Conservation (phyloP, 495 filamentous ascomycete genomes). For the Podospora pseudopauciseta region DNA sequence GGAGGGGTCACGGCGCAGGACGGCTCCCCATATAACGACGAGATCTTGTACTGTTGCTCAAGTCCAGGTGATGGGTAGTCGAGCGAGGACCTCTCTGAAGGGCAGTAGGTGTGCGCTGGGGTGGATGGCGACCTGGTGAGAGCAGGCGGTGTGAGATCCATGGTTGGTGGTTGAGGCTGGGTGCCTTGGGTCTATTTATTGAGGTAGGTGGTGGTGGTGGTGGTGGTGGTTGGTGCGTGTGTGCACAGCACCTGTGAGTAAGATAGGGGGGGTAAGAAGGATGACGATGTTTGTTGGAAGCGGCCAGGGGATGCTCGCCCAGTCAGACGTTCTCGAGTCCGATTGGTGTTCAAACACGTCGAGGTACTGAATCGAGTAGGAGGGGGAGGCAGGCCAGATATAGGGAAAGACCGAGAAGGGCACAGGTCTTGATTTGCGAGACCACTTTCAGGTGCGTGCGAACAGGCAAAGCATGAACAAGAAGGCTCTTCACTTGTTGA, state of each 20-base stretch:
- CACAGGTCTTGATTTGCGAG: conserved; percentile 20
- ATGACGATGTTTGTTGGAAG: conserved; percentile 21
- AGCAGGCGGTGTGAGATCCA: conserved; percentile 49
- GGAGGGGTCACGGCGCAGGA: conserved; percentile 36
- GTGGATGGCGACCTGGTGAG: conserved; percentile 48
- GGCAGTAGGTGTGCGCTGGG: conserved; percentile 46
- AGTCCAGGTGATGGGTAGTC: conserved; percentile 46
- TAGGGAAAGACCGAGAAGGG: conserved; percentile 19
- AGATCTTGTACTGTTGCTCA: conserved; percentile 47
- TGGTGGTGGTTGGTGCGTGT: conserved; percentile 24
- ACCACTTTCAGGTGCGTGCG: conserved; percentile 16
- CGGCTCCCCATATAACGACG: conserved; percentile 43
- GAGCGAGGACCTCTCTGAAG: conserved; percentile 44
- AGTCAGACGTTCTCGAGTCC: conserved; percentile 26
- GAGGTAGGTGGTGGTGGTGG: conserved; percentile 20
- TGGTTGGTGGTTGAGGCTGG: conserved; percentile 25
- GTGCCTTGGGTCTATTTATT: conserved; percentile 19
- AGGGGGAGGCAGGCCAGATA: conserved; percentile 30
- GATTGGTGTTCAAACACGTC: conserved; percentile 31
- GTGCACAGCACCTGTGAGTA: conserved; percentile 17
- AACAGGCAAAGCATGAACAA: conserved; percentile 13
- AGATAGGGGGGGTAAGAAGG: conserved; percentile 25
- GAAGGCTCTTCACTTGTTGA: conserved; percentile 9
- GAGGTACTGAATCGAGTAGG: conserved; percentile 18
- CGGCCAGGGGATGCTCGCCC: conserved; percentile 21